Conservation (phyloP, 306 rosid species). For the Ziziphus jujuba region DNA sequence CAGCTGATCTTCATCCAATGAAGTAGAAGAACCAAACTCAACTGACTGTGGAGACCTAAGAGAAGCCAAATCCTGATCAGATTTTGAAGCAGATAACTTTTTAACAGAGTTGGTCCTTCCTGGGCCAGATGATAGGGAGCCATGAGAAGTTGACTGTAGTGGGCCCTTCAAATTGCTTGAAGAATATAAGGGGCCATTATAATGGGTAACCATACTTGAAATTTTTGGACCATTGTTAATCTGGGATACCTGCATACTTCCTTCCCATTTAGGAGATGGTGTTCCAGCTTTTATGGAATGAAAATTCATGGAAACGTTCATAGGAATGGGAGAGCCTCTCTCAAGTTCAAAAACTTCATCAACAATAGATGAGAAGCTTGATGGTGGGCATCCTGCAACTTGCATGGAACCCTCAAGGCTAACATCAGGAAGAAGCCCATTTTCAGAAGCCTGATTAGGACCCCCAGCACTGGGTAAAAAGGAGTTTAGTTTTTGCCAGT, state of each 20-base stretch:
- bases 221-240: conserved; percentile 44
- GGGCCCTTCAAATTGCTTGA: conserved; percentile 66
- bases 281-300: conserved; percentile 58
- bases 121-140: conserved; percentile 55
- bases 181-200: conserved; percentile 58
- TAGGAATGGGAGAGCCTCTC: conserved; percentile 64
- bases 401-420: conserved; percentile 55
- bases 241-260: conserved; percentile 60
- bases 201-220: conserved; percentile 42
- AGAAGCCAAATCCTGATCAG: conserved; percentile 95
- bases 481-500: conserved; percentile 63
- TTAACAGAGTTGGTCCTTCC: conserved; percentile 62
- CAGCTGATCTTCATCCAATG: conserved; percentile 78
- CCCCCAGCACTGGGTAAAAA: conserved; percentile 46
- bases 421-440: conserved; percentile 53
- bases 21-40: conserved; percentile 54
- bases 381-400: conserved; percentile 60
- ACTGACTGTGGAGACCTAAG: conserved; percentile 66
- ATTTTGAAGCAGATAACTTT: conserved; percentile 77
- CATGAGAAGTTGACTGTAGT: conserved; percentile 63
- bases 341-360: conserved; percentile 93
- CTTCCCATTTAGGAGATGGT: conserved; percentile 87
- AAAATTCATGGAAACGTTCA: conserved; percentile 55
- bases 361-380: conserved; percentile 86
- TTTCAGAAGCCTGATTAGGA: conserved; percentile 56